These are phyloP conservation scores for Aphanomyces cochlioides DNA, from an alignment of 352 stramenopile species.

Conservation along the genomic window DNA sequence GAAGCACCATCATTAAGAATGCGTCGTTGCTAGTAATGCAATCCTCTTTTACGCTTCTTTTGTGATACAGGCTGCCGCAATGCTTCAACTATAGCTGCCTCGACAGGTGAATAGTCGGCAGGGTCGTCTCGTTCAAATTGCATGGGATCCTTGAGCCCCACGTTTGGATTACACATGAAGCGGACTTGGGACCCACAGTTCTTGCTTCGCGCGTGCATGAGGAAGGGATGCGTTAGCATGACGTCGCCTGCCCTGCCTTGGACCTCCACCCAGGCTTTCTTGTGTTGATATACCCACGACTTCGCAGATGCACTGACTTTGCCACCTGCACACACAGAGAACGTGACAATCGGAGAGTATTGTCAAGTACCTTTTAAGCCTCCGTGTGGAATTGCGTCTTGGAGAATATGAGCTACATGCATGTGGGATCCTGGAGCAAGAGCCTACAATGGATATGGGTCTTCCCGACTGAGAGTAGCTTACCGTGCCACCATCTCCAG, in stretches of 20 bases:
- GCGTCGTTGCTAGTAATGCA: constrained; percentile 10
- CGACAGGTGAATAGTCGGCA: constrained; percentile 22
- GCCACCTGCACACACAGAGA: constrained; percentile 5
- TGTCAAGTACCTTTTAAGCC: constrained; percentile 38
- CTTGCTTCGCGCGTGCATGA: constrained; percentile 71
- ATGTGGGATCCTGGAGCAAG: constrained; percentile 64
- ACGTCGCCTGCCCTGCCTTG: constrained; percentile 65
- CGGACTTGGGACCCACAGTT: constrained; percentile 53
- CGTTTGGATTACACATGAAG: constrained; percentile 70
- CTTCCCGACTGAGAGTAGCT: background rate
- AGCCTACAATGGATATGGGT: constrained; percentile 29
- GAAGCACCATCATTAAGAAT: constrained; percentile 69
- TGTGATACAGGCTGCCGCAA: background rate
- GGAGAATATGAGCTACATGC: constrained; percentile 50
- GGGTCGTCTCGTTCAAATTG: constrained; percentile 35
- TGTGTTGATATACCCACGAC: constrained; percentile 27
- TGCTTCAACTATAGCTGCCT: constrained; percentile 18
- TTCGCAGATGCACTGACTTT: constrained; percentile 28
- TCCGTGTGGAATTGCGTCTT: constrained; percentile 47
- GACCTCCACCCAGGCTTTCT: constrained; percentile 47
- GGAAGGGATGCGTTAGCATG: constrained; percentile 75
- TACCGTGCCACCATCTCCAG: constrained; percentile 56
- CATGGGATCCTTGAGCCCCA: constrained; percentile 48
- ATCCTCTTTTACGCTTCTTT: constrained; percentile 17
- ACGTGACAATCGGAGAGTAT: background rate